A percentile compares a stretch with the other conserved stretches of the same genome.
Conservation (phyloP, 2,329 filamentous ascomycete species). For the Nigrograna mackinnonii region DNA sequence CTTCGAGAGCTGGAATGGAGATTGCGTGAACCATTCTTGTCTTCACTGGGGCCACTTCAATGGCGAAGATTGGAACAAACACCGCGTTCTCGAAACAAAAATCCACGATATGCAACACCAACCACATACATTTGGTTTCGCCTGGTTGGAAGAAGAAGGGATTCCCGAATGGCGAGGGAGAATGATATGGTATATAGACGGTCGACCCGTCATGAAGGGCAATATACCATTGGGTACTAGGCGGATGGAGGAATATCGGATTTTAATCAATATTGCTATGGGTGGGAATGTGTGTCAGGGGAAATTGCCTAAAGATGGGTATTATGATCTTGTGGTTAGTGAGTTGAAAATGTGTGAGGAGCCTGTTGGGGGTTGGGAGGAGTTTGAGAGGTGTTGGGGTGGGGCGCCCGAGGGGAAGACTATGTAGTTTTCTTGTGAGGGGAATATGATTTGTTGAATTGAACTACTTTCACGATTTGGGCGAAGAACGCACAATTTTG, state of each 20-base stretch:
- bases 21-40: constrained; percentile 59
- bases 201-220: constrained; percentile 60
- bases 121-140: constrained; percentile 59
- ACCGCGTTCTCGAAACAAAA: constrained; percentile 57
- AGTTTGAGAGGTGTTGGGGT: constrained; percentile 58
- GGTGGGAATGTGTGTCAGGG: constrained; percentile 63
- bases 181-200: constrained; percentile 64
- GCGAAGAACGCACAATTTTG: too few species aligned
- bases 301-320: constrained; percentile 54
- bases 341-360: constrained; percentile 57
- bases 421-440: too few species aligned
- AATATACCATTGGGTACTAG: constrained; percentile 57
- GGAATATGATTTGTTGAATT: too few species aligned
- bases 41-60: constrained; percentile 63
- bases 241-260: constrained; percentile 58
- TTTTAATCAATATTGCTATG: constrained; percentile 66
- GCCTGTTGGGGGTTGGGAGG: constrained; percentile 58
- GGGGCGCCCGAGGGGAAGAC: constrained; percentile 34
- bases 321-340: constrained; percentile 61
- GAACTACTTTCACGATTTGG: too few species aligned
- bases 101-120: constrained; percentile 53
- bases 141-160: constrained; percentile 56
- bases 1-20: constrained; percentile 65
- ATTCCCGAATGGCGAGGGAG: constrained; percentile 47
- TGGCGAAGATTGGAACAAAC: constrained; percentile 59